Percentiles rank a stretch among this genome's conserved stretches.
These are phyloP conservation scores for Spinacia oleracea DNA, from an alignment of 179 eudicot genomes.

Conservation along the genomic window DNA sequence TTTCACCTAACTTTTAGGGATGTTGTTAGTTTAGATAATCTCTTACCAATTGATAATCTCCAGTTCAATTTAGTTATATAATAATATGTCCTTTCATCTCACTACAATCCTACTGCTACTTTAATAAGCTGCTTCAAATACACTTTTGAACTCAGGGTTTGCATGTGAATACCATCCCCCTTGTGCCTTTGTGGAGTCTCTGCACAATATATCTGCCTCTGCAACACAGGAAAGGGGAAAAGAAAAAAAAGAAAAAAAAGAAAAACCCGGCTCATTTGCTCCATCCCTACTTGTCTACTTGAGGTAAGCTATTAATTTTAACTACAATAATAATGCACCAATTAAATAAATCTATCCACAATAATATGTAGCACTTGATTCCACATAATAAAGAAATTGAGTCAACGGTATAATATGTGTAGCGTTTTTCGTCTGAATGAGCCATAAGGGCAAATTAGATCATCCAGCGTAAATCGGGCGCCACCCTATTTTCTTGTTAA, in stretches of 20 bases:
- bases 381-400: too few species aligned
- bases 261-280: too few species aligned
- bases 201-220: not conserved
- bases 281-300: not conserved
- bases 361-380: not conserved
- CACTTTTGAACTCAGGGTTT: not conserved
- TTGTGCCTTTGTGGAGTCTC: not conserved
- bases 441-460: too few species aligned
- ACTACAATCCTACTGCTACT: too few species aligned
- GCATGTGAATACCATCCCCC: not conserved
- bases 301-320: not conserved
- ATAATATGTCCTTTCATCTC: not conserved
- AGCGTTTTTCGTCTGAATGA: too few species aligned
- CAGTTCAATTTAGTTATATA: too few species aligned
- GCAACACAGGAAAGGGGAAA: not conserved
- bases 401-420: too few species aligned
- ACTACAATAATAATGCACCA: not conserved
- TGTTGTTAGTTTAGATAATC: not conserved
- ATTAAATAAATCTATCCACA: too few species aligned
- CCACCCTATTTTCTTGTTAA: conserved; percentile 24
- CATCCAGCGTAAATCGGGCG: too few species aligned
- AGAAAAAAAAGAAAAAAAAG: too few species aligned
- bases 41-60: not conserved
- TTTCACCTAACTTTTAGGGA: not conserved
- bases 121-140: not conserved